phyloP scores from a whole-genome alignment of 2,329 filamentous ascomycete species.

The Nigrograna mackinnonii region DNA sequence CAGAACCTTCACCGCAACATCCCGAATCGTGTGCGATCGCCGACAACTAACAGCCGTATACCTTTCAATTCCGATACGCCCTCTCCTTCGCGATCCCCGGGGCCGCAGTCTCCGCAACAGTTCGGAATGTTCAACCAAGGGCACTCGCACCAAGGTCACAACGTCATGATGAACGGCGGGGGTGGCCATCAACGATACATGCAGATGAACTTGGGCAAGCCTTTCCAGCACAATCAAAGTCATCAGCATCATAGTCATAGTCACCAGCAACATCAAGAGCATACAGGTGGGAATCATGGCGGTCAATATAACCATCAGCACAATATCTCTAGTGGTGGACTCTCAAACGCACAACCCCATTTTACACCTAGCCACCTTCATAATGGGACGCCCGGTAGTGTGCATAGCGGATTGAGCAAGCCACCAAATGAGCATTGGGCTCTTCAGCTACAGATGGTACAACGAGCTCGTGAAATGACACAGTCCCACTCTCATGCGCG shows the following conservation, averaged over 20 bases:
- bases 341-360: constrained; percentile 68
- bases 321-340: constrained; percentile 63
- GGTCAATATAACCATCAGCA: constrained; percentile 64
- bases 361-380: constrained; percentile 63
- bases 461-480: constrained; percentile 72
- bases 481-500: constrained; percentile 76
- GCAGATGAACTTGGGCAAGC: constrained; percentile 69
- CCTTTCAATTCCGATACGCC: constrained; percentile 55
- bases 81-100: constrained; percentile 62
- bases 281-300: constrained; percentile 54
- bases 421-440: constrained; percentile 78
- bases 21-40: constrained; percentile 52
- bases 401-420: constrained; percentile 61
- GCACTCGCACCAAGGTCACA: constrained; percentile 69
- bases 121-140: constrained; percentile 74
- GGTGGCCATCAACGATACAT: constrained; percentile 60
- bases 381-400: constrained; percentile 60
- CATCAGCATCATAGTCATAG: constrained; percentile 55
- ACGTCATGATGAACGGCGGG: constrained; percentile 75
- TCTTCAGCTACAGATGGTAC: constrained; percentile 80
- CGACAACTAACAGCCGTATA: constrained; percentile 47
- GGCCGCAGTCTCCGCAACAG: constrained; percentile 53
- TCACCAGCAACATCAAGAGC: constrained; percentile 64
- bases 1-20: constrained; percentile 50
- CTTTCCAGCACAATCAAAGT: constrained; percentile 63